Base-by-base conservation (phyloP, 768 basidiomycete genomes). In the Mycena leptocephala region DNA sequence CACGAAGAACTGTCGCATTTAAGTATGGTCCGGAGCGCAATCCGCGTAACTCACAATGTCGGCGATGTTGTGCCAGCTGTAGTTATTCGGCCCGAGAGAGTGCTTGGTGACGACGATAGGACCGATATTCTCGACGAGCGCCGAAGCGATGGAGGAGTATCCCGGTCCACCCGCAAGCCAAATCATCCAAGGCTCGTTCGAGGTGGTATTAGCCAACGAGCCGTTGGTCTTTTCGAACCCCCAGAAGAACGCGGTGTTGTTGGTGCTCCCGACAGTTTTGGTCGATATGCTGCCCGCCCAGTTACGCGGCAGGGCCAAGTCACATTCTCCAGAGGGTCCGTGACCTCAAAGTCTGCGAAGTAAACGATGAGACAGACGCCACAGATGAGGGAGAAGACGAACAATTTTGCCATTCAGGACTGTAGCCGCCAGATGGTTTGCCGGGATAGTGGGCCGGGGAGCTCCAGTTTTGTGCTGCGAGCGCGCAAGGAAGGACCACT, bases 231-330 rank as follows among this genome's bases (percentile, higher is more conserved):
- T 81, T 77, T 88, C 87, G 71, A 86, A 87, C 16, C 68, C 87
- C 85, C 85, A 86, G 78, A 87, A 87, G 79, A 86, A 87, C 8
- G 86, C 80, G 1, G 85, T 86, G 72, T 87, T 78, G 75, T 87
- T 85, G 1, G 82, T 81, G 53, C 84, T 84, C 30, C 81, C 82
- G 26, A 77, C 55, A 2, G 83, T 78, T 41, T 84, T 73, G 0
- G 85, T 83, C 2, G 80, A 76, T 58, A 87, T 79, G 75, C 83
- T 88, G 10, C 86, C 86, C 0, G 87, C 86, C 39, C 81, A 88
- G 75, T 76, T 85, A 33, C 81, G 83, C 22, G 79, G 76, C 3
- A 87, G 74, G 80, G 56, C 75, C 82, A 85, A 16, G 84, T 81
- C 6, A 86, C 81, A 63, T 83, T 84, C 22, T 83, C 85, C 26